Conservation (phyloP, 306 rosid genomes). For the Glycyrrhiza uralensis region DNA sequence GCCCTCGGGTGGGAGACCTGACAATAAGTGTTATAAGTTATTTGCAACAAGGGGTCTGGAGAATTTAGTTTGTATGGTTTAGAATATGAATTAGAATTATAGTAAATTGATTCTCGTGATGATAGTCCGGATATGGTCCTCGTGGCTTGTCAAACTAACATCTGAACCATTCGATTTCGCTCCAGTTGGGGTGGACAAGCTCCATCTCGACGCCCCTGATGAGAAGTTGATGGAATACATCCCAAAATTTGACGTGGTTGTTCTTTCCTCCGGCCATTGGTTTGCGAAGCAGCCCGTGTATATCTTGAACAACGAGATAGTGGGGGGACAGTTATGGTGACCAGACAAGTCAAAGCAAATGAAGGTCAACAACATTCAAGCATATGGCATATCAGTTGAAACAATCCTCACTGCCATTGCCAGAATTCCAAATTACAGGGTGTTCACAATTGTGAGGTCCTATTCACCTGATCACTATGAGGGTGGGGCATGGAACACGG, state of each 20-base stretch:
- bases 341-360: slow-evolving; percentile 55
- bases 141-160: slow-evolving; percentile 82
- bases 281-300: slow-evolving; percentile 91
- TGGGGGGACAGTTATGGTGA: slow-evolving; percentile 99
- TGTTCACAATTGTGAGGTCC: slow-evolving; percentile 70
- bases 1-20: too few relatives aligned
- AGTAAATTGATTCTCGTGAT: too few relatives aligned
- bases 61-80: too few relatives aligned
- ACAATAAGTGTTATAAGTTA: too few relatives aligned
- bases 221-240: slow-evolving; percentile 58
- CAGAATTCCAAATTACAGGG: slow-evolving; percentile 63
- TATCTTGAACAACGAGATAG: slow-evolving; percentile 67
- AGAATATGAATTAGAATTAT: too few relatives aligned
- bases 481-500: slow-evolving; percentile 96
- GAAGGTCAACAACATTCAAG: slow-evolving; percentile 66
- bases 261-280: slow-evolving; percentile 98
- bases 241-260: slow-evolving; percentile 70
- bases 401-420: slow-evolving; percentile 72
- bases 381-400: slow-evolving; percentile 79
- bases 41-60: too few relatives aligned
- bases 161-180: slow-evolving; percentile 65
- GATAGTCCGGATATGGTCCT: slow-evolving; percentile 91
- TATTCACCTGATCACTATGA: slow-evolving; percentile 96
- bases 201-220: slow-evolving; percentile 87
- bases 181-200: slow-evolving; percentile 65